A percentile compares a stretch with the other conserved stretches of the same genome.
These are phyloP conservation scores for Candida sakaeoensis DNA, from an alignment of 805 yeast species.

Conservation along the genomic window DNA sequence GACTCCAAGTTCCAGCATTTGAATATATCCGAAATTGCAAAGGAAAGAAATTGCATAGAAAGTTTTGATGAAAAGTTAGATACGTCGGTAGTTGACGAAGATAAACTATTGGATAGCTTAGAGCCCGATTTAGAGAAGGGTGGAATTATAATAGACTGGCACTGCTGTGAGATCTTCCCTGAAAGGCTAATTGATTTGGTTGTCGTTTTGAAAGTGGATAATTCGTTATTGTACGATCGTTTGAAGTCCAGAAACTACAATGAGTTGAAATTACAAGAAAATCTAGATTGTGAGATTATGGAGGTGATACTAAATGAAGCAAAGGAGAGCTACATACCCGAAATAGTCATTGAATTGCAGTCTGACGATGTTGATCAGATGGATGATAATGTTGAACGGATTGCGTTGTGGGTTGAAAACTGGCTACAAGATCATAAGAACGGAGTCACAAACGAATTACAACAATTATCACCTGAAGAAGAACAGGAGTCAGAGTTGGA, in stretches of 20 bases:
- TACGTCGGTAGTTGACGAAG: constrained; percentile 89
- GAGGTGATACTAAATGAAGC: constrained; percentile 87
- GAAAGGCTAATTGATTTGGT: constrained; percentile 90
- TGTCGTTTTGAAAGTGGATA: constrained; percentile 80
- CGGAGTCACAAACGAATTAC: constrained; percentile 30
- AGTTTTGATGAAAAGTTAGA: constrained; percentile 86
- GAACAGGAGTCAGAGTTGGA: constrained; percentile 14
- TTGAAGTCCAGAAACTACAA: constrained; percentile 73
- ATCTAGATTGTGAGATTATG: constrained; percentile 96
- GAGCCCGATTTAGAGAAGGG: constrained; percentile 80
- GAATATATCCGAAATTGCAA: constrained; percentile 78
- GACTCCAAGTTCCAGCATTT: constrained; percentile 43
- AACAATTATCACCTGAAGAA: constrained; percentile 11
- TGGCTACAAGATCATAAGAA: constrained; percentile 60
- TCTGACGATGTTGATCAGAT: constrained; percentile 73
- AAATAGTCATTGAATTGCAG: constrained; percentile 74
- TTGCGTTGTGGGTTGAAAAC: constrained; percentile 66
- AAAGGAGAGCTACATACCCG: constrained; percentile 70
- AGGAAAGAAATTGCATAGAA: constrained; percentile 68
- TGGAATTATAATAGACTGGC: constrained; percentile 95
- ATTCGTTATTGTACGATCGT: constrained; percentile 68
- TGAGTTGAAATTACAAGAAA: constrained; percentile 80
- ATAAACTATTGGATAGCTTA: constrained; percentile 72
- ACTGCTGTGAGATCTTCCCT: constrained; percentile 92
- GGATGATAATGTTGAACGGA: constrained; percentile 77